phyloP scores from a whole-genome alignment of 1,139 yeast genomes.

The Saccharomyces hybrid region DNA sequence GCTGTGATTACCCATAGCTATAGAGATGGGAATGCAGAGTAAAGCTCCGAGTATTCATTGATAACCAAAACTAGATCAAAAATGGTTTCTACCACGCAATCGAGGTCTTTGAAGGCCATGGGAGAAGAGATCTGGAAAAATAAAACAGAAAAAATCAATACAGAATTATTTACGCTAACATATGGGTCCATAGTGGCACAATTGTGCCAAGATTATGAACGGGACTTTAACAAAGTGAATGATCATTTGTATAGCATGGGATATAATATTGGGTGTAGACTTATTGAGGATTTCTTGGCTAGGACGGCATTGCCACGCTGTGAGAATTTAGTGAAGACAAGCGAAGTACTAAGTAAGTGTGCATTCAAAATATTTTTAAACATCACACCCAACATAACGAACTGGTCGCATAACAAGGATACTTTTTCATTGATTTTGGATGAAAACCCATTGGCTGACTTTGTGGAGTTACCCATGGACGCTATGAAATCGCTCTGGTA shows the following conservation, averaged over 20 bases:
- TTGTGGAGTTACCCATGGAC: constrained; percentile 82
- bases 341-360: constrained; percentile 75
- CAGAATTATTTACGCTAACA: constrained; percentile 85
- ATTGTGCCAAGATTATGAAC: constrained; percentile 71
- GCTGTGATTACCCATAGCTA: neutral
- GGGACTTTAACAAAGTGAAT: constrained; percentile 74
- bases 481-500: constrained; percentile 81
- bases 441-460: constrained; percentile 90
- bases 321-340: constrained; percentile 71
- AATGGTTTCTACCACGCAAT: constrained; percentile 8
- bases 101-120: constrained; percentile 37
- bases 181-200: constrained; percentile 96
- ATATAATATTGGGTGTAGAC: constrained; percentile 81
- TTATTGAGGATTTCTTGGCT: constrained; percentile 90
- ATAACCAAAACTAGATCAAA: neutral
- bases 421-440: constrained; percentile 64
- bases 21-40: neutral
- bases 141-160: constrained; percentile 79
- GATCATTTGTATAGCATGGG: constrained; percentile 88
- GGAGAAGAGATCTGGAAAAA: constrained; percentile 95
- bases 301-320: constrained; percentile 82
- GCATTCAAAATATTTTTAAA: constrained; percentile 89
- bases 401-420: constrained; percentile 73
- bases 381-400: constrained; percentile 65
- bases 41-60: neutral